These are phyloP conservation scores for Wickerhamiella vanderwaltii DNA, from an alignment of 805 yeast species.

Conservation along the genomic window DNA sequence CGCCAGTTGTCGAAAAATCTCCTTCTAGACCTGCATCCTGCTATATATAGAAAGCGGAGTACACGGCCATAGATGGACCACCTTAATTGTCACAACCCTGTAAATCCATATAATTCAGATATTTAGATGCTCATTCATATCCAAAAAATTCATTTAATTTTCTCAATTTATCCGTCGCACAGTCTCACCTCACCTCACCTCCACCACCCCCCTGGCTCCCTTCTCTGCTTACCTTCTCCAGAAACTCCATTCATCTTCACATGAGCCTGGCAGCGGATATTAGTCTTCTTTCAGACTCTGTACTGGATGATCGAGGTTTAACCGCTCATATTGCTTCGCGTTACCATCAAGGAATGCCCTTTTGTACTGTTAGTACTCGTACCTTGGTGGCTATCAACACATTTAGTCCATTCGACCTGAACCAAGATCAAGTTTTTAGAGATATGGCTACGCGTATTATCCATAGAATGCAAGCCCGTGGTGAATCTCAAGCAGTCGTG, in stretches of 20 bases:
- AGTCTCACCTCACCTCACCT: too few species aligned
- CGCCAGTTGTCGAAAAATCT: too few species aligned
- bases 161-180: too few species aligned
- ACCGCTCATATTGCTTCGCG: constrained; percentile 34
- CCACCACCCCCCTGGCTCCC: too few species aligned
- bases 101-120: too few species aligned
- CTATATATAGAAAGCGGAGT: too few species aligned
- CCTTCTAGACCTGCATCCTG: too few species aligned
- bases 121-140: too few species aligned
- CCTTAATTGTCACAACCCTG: too few species aligned
- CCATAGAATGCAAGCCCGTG: constrained; percentile 28
- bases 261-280: constrained; percentile 24
- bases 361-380: constrained; percentile 29
- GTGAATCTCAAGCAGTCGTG: constrained; percentile 30
- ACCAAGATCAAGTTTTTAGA: constrained; percentile 28
- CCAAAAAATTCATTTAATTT: too few species aligned
- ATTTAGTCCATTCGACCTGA: constrained; percentile 27
- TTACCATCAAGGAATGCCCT: constrained; percentile 33
- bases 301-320: constrained; percentile 30
- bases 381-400: constrained; percentile 32
- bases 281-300: constrained; percentile 28
- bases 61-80: too few species aligned
- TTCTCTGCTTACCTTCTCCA: too few species aligned
- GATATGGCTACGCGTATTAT: constrained; percentile 30
- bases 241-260: neutral